Evolutionary conservation across 2,329 filamentous ascomycete species (phyloP), one percentile per base, ranked within the genome.

Genomic region (Mycogone perniciosa): DNA sequence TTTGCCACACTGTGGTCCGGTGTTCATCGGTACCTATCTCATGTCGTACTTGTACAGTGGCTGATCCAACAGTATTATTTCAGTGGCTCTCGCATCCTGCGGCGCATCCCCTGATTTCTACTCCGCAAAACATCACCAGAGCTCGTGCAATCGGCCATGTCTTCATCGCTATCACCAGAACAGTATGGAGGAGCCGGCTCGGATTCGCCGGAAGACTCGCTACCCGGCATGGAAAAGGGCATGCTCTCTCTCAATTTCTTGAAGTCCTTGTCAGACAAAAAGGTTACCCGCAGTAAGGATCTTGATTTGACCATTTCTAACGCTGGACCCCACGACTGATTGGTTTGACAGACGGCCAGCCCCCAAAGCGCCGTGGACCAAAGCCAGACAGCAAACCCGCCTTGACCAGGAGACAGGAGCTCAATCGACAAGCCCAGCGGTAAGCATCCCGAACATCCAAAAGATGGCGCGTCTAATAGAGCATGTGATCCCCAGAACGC

Each of bases 371-470:
- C 58, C 83, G 93, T 68, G 93, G 93, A 1, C 93, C 93, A 0
- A 97, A 97, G 67, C 93, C 93, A 20, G 93, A 97, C 67, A 95
- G 88, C 74, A 96, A 95, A 66, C 93, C 93, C 13, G 92, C 93
- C 41, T 73, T 96, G 62, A 97, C 92, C 20, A 80, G 92, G 55
- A 82, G 92, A 57, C 93, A 97, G 66, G 92, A 97, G 68, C 74
- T 97, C 54, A 97, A 97, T 66, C 82, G 93, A 56, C 92, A 97
- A 72, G 93, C 93, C 31, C 93, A 97, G 70, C 86, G 91, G 91
- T 95, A 81, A 60, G 70, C 55, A 38, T 20, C 11, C 6, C 26
- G 8, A 31, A 10, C 30, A 27, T 37, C 1, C 30, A 33, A 10
- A 10, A 10, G n/a, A 29, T 31, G 7, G 40, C 26, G 6, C 34